Percentiles rank a stretch among this genome's conserved stretches.
Conservation (phyloP, 2,329 filamentous ascomycete genomes). For the Talaromyces sp. region DNA sequence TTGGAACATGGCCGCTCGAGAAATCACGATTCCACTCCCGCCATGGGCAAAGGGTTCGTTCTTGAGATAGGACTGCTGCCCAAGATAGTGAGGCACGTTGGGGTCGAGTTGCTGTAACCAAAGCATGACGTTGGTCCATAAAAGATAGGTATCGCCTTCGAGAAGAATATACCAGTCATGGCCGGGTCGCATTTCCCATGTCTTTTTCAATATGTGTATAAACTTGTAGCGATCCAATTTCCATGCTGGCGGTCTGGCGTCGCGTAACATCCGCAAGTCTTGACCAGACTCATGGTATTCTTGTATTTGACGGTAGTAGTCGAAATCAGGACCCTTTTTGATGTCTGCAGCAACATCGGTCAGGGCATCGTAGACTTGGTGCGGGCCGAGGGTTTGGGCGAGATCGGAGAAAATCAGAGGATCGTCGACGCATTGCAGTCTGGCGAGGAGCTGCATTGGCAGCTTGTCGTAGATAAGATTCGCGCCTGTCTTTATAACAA, state of each 20-base stretch:
- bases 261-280: conserved; percentile 35
- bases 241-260: conserved; percentile 40
- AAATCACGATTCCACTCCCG: conserved; percentile 48
- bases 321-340: conserved; percentile 46
- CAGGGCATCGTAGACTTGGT: conserved; percentile 27
- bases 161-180: conserved; percentile 57
- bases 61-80: conserved; percentile 42
- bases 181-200: conserved; percentile 45
- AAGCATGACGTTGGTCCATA: conserved; percentile 47
- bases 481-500: conserved; percentile 55
- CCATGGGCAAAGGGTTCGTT: conserved; percentile 49
- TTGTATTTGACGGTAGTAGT: conserved; percentile 36
- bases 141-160: conserved; percentile 54
- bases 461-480: conserved; percentile 49
- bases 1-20: conserved; percentile 46
- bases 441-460: conserved; percentile 51
- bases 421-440: conserved; percentile 44
- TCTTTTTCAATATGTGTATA: conserved; percentile 53
- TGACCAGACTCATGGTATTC: conserved; percentile 42
- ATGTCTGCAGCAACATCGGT: conserved; percentile 35
- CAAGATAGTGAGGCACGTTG: conserved; percentile 43
- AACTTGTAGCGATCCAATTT: conserved; percentile 59
- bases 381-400: conserved; percentile 24
- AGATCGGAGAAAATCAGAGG: conserved; percentile 42
- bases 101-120: conserved; percentile 45